These are phyloP conservation scores for Blastobotrys capitulatus DNA, from an alignment of 1,139 yeast genomes.

Conservation along the genomic window DNA sequence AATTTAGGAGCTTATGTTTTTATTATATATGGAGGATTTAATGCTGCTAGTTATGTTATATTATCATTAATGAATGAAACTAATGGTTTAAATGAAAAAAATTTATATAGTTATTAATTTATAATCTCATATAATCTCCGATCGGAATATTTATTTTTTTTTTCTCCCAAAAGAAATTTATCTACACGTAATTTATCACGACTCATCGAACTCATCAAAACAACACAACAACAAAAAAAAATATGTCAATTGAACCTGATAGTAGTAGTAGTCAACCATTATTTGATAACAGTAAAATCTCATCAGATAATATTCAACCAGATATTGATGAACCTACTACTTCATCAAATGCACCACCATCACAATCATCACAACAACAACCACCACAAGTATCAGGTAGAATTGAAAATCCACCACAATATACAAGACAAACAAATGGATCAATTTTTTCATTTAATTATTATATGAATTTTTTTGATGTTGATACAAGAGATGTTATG, in stretches of 20 bases:
- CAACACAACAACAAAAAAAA: not conserved
- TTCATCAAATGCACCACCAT: not conserved
- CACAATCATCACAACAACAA: not conserved
- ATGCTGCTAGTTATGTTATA: not conserved
- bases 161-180: not conserved
- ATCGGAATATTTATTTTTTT: not conserved
- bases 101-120: not conserved
- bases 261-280: conserved; percentile 4
- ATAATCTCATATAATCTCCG: not conserved
- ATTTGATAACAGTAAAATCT: not conserved
- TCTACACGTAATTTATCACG: not conserved
- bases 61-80: not conserved
- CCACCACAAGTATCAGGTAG: conserved; percentile 12
- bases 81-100: not conserved
- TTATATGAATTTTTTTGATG: conserved; percentile 56
- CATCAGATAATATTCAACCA: conserved; percentile 27
- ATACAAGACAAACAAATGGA: conserved; percentile 14
- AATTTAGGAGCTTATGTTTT: not conserved
- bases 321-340: conserved; percentile 22
- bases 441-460: conserved; percentile 52
- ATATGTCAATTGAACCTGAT: conserved; percentile 15
- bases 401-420: conserved; percentile 8
- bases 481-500: conserved; percentile 54
- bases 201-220: not conserved
- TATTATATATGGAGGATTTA: not conserved